phyloP scores from a whole-genome alignment of 129 eudicot genomes.

The Centrapalus pauciflorus region DNA sequence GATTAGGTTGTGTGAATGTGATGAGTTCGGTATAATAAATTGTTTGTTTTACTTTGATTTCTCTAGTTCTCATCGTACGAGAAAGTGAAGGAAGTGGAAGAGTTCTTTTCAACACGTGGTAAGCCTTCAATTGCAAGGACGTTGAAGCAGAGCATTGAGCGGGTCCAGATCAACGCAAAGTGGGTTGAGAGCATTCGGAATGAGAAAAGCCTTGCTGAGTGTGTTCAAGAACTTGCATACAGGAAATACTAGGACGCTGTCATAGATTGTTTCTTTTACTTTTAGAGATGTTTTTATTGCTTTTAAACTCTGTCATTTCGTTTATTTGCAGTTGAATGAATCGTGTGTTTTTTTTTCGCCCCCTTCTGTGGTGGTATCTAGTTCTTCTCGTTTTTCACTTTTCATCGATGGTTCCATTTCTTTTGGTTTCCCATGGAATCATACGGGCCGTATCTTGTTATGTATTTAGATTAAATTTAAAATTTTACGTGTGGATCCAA shows the following conservation, averaged over 20 bases:
- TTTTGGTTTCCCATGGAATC: too few species aligned
- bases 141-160: slow-evolving; percentile 88
- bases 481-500: too few species aligned
- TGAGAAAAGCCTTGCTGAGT: slow-evolving; percentile 60
- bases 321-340: too few species aligned
- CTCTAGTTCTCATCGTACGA: slow-evolving; percentile 71
- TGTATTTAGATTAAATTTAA: too few species aligned
- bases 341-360: too few species aligned
- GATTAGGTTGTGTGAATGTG: too few species aligned
- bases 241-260: slow-evolving; percentile 49
- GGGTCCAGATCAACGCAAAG: slow-evolving; percentile 66
- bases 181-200: slow-evolving; percentile 72
- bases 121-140: slow-evolving; percentile 85
- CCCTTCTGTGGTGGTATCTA: too few species aligned
- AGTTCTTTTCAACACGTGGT: slow-evolving; percentile 59
- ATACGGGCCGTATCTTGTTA: too few species aligned
- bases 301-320: not conserved
- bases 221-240: slow-evolving; percentile 76
- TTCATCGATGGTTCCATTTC: too few species aligned
- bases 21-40: not conserved
- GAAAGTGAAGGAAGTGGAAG: slow-evolving; percentile 78
- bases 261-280: not conserved
- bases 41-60: not conserved
- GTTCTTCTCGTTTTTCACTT: too few species aligned
- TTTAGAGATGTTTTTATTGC: not conserved